Evolutionary conservation across 768 basidiomycete genomes (phyloP), one percentile per base, ranked within the genome.

Genomic region (Pleurotus cornucopiae): DNA sequence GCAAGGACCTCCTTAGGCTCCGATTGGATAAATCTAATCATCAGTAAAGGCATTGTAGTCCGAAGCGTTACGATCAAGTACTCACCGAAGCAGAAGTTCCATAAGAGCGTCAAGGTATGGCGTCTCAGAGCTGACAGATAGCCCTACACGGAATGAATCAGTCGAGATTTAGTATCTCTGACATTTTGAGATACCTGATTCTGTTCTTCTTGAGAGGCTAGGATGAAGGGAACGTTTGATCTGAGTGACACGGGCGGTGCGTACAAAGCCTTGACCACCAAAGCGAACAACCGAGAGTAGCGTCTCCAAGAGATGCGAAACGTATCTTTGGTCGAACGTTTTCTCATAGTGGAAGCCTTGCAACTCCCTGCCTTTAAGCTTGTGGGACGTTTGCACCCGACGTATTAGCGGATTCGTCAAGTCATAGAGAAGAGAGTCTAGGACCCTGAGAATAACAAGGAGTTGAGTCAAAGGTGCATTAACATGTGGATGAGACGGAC

Each of bases 181-280:
- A 34, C 30, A 11, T 30, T 38, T 2, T 5, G 11, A 37, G 61
- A 78, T 69, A 90, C 92, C 78, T 7, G 71, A 61, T 59, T 84
- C 79, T 12, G 88, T 76, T 60, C 89, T 77, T 57, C 83, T 75
- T 6, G 84, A 63, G 6, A 98, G 71, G 2, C 77, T 84, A 5
- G 75, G 58, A 65, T 92, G 82, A 39, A 83, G 74, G 3, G 91
- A 85, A 30, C 86, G 82, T 58, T 79, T 82, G 53, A 94, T 73
- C 9, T 73, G 71, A 1, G 85, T 83, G 11, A 77, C 76, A 53
- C 87, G 80, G 0, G 90, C 86, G 1, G 86, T 80, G 62, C 89
- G 89, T 46, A 84, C 78, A 65, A 97, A 89, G 0, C 91, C 92
- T 68, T 92, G 90, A 2, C 94, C 94, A 1, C 95, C 95, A 64